Percentiles rank a stretch among this genome's conserved stretches.
These are phyloP conservation scores for Cryptosporidium parvum DNA, from an alignment of 169 alveolate genomes.

Conservation along the genomic window DNA sequence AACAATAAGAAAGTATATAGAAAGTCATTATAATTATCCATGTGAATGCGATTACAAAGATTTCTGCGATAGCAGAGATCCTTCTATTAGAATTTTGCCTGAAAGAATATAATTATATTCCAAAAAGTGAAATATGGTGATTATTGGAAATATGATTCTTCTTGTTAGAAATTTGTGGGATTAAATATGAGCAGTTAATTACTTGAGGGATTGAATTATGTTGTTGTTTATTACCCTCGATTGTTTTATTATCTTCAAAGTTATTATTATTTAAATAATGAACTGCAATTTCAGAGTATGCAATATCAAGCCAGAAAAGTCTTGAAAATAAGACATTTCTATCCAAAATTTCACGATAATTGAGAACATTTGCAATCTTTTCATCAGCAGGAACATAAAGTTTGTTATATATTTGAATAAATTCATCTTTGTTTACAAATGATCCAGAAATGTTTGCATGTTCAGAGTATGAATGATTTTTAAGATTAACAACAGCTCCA, in stretches of 20 bases:
- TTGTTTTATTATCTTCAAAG: background rate
- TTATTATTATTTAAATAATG: background rate
- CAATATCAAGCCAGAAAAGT: constrained; percentile 57
- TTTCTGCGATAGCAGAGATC: constrained; percentile 45
- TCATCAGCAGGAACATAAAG: constrained; percentile 33
- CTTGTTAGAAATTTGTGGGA: constrained; percentile 9
- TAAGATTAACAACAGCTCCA: constrained; percentile 37
- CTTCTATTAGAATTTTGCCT: constrained; percentile 23
- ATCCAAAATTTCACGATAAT: constrained; percentile 1
- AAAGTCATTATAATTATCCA: background rate
- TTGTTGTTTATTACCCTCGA: background rate
- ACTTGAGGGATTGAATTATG: background rate
- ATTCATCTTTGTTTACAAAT: constrained; percentile 31
- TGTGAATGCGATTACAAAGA: constrained; percentile 38
- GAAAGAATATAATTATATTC: constrained; percentile 52
- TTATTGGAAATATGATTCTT: background rate
- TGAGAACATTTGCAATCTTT: background rate
- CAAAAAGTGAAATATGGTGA: constrained; percentile 16
- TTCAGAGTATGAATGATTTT: constrained; percentile 10
- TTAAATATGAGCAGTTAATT: background rate
- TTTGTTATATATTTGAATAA: background rate
- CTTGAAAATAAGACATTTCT: constrained; percentile 28
- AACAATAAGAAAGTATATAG: constrained; percentile 32
- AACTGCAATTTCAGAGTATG: constrained; percentile 20
- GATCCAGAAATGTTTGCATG: constrained; percentile 8